phyloP scores from a whole-genome alignment of 148 eudicot species.

The Limonium bicolor region DNA sequence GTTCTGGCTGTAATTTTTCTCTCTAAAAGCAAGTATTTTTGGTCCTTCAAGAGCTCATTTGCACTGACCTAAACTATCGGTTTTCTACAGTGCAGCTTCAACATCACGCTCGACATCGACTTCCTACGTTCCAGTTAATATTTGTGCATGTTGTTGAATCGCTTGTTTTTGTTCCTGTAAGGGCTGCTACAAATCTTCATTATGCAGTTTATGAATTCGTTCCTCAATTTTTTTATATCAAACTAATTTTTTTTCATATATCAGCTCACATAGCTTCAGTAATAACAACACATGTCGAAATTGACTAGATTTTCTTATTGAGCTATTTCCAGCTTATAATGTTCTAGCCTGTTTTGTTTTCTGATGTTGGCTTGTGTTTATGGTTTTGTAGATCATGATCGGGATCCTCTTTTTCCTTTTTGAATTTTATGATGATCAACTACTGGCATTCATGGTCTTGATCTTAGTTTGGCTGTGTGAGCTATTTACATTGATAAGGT shows the following conservation, averaged over 20 bases:
- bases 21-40: background rate
- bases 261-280: no score
- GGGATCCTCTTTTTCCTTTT: slow-evolving; percentile 94
- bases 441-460: slow-evolving; percentile 96
- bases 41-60: no score
- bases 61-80: no score
- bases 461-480: slow-evolving; percentile 98
- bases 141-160: slow-evolving; percentile 98
- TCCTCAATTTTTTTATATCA: background rate
- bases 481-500: slow-evolving; percentile 96
- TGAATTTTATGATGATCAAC: slow-evolving; percentile 96
- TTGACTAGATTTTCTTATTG: no score
- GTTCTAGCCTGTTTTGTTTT: background rate
- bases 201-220: background rate
- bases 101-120: slow-evolving; percentile 97
- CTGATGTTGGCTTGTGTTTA: slow-evolving; percentile 1
- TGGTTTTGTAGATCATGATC: slow-evolving; percentile 79
- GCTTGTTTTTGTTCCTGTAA: slow-evolving; percentile 96
- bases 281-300: no score
- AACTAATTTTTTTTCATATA: background rate
- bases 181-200: no score
- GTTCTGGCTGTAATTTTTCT: no score
- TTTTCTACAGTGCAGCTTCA: slow-evolving; percentile 95
- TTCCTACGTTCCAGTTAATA: slow-evolving; percentile 96
- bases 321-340: background rate